Percentiles rank a stretch among this genome's conserved stretches.
Conservation (phyloP, 345 rosid genomes). For the Eucalyptus marginata region DNA sequence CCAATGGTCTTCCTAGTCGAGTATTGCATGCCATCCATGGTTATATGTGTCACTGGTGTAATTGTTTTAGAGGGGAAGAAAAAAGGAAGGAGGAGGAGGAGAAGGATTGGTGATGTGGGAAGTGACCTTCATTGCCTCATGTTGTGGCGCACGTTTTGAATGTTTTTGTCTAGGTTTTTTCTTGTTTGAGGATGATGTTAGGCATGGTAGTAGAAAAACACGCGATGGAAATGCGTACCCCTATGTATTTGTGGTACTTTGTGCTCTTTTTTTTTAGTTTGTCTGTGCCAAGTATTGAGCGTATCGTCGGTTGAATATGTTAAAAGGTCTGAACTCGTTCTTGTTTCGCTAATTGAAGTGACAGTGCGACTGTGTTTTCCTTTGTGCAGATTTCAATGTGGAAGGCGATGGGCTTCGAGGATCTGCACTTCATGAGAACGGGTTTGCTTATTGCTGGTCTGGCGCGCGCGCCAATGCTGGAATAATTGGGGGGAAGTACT, state of each 20-base stretch:
- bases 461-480: constrained; percentile 18
- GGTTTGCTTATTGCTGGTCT: constrained; percentile 34
- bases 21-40: not conserved
- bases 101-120: not conserved
- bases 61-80: not conserved
- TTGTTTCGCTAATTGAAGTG: not conserved
- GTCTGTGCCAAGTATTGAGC: not conserved
- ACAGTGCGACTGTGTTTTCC: not conserved
- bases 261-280: not conserved
- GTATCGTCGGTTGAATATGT: not conserved
- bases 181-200: not conserved
- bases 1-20: not conserved
- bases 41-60: not conserved
- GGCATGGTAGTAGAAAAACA: not conserved
- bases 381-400: constrained; percentile 8
- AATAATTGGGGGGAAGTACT: constrained; percentile 16
- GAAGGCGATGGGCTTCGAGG: constrained; percentile 13
- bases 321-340: not conserved
- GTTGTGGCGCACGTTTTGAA: not conserved
- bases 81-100: not conserved
- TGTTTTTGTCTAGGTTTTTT: not conserved
- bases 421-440: constrained; percentile 10
- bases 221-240: not conserved
- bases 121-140: not conserved
- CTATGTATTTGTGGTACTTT: not conserved